phyloP scores from a whole-genome alignment of 2,329 filamentous ascomycete species.

The Talaromyces islandicus region DNA sequence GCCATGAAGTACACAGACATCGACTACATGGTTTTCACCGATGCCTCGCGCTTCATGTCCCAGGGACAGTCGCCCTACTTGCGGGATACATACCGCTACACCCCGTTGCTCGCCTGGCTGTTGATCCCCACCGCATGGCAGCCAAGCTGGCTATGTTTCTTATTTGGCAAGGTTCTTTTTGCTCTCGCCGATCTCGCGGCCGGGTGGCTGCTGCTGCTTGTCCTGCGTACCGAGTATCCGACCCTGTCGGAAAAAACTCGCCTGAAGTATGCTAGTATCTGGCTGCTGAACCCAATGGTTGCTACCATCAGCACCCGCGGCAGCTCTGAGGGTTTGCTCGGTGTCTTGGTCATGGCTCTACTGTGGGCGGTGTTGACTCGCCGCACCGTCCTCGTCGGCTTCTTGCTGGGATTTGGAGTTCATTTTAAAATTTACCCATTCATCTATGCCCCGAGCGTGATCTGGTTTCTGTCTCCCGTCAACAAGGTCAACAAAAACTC shows the following conservation, averaged over 20 bases:
- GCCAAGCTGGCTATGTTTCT: conserved; percentile 56
- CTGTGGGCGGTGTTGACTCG: conserved; percentile 72
- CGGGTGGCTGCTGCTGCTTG: conserved; percentile 66
- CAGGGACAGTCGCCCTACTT: conserved; percentile 70
- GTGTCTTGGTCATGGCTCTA: conserved; percentile 74
- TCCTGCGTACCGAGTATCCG: conserved; percentile 41
- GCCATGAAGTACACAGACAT: conserved; percentile 98
- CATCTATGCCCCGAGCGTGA: conserved; percentile 67
- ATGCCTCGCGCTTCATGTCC: conserved; percentile 73
- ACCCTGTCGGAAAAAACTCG: conserved; percentile 50
- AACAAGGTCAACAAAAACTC: neutral
- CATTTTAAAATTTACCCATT: conserved; percentile 99
- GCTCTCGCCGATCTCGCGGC: conserved; percentile 76
- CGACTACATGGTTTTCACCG: conserved; percentile 97
- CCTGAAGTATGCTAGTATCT: conserved; percentile 74
- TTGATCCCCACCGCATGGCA: conserved; percentile 69
- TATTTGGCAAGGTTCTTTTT: conserved; percentile 83
- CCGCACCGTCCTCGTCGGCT: conserved; percentile 60
- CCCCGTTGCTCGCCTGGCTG: conserved; percentile 86
- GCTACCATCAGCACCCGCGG: conserved; percentile 93
- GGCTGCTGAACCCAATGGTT: conserved; percentile 97
- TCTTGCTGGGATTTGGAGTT: conserved; percentile 73
- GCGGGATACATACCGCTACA: conserved; percentile 94
- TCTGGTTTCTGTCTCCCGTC: conserved; percentile 35
- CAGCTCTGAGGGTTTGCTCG: conserved; percentile 85